Evolutionary conservation across 352 stramenopile species (phyloP), one percentile per base, ranked within the genome.

Genomic region (Detonula confervacea): DNA sequence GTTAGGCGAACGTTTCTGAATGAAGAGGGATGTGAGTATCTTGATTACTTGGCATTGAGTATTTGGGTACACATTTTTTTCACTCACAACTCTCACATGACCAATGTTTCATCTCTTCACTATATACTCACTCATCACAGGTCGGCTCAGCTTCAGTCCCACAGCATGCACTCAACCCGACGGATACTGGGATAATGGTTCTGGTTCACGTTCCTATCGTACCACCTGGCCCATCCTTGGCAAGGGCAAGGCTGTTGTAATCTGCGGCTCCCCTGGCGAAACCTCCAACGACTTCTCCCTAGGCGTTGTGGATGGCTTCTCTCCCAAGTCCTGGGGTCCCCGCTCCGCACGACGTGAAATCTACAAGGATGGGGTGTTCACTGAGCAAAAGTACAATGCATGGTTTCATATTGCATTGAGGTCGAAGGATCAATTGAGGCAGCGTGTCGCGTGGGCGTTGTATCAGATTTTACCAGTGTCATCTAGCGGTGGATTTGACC

Each of bases 391-490:
- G 44, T 52, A 52, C 44, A 52, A 24, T 20, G 14, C 18, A 9
- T 68, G 60, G 60, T 27, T 20, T 12, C 22, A 56, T 9, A 44
- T 74, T 30, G 64, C 63, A 27, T 27, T 87, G 57, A 54, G 68
- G 7, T 52, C 47, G 0, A 51, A 69, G 1, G 84, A 88, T 72
- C 84, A 90, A 51, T 62, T 90, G 11, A 30, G 84, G 14, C 77
- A 87, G 57, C 12, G 77, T 1, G 49, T 87, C 0, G 73, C 80
- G 20, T 90, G 77, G 77, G 73, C 46, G 11, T 27, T 86, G 42
- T 64, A 47, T 29, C 77, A 86, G 44, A 82, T 86, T 25, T 16
- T 79, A 16, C n/a, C 60, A 0, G 24, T 82, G 18, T 56, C 3
- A 61, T 14, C 33, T 44, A 44, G 1, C 3, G 30, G 25, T 33